These are phyloP conservation scores for Ophiostoma ips DNA, from an alignment of 2,329 filamentous ascomycete species.

Conservation along the genomic window DNA sequence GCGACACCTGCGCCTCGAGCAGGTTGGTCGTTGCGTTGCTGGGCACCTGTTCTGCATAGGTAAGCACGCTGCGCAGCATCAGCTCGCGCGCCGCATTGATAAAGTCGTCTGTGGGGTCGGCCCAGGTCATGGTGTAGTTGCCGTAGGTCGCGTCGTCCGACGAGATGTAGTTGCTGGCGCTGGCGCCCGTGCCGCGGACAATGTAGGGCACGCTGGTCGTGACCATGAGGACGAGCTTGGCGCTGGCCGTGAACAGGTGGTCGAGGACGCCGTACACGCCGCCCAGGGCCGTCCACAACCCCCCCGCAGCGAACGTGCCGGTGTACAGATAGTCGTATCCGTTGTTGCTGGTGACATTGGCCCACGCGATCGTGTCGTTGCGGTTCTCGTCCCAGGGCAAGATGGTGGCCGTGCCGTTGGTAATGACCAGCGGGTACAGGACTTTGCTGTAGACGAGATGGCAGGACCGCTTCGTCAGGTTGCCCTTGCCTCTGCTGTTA, in stretches of 20 bases:
- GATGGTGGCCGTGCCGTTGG: neutral
- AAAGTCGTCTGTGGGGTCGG: constrained; percentile 3
- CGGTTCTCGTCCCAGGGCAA: neutral
- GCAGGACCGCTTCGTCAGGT: neutral
- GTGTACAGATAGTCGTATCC: neutral
- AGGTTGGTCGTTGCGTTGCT: neutral
- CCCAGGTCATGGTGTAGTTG: constrained; percentile 6
- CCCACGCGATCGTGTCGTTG: constrained; percentile 3
- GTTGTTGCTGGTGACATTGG: neutral
- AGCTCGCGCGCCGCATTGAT: constrained; percentile 4
- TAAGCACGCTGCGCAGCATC: constrained; percentile 5
- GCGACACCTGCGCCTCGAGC: neutral
- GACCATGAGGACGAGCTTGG: neutral
- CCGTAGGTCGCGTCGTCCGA: neutral
- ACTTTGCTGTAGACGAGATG: neutral
- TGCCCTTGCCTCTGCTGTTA: neutral
- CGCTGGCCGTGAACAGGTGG: neutral
- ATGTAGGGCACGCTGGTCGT: neutral
- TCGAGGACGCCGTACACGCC: neutral
- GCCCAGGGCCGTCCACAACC: neutral
- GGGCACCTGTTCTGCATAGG: neutral
- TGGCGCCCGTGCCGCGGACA: neutral
- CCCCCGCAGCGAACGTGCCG: neutral
- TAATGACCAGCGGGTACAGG: neutral
- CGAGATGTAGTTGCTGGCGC: constrained; percentile 3